Evolutionary conservation across 2,329 filamentous ascomycete species (phyloP), one percentile per base, ranked within the genome.

Genomic region (Nigrospora osmanthi): DNA sequence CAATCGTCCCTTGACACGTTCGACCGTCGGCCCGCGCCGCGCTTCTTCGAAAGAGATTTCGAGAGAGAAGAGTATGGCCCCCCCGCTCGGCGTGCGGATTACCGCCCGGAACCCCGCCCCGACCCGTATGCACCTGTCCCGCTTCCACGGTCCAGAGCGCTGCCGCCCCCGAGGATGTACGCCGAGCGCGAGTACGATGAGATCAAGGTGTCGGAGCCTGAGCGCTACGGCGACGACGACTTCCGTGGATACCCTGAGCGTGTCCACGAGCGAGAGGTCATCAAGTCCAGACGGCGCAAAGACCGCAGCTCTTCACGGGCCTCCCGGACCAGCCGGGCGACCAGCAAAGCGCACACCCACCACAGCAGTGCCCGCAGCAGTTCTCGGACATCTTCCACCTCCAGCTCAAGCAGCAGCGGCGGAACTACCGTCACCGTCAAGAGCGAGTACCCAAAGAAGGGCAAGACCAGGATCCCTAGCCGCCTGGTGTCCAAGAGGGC

Each of bases 1-100:
- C 89, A 95, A 62, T 95, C 89, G 13, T 95, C 89, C 43, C 73
- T 95, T 35, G 90, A 95, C 62, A 95, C 87, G 0, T 95, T 89
- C 59, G 90, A 96, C 64, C 82, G 89, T 40, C 81, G 81, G 28
- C 84, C 87, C 1, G 58, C 65, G 3, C 65, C 65, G 10, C 59
- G 62, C 41, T 70, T 73, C 52, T 72, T 71, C 15, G 35, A 36
- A n/a, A 28, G 23, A 28, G 40, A 42, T 5, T 19, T 33, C 44
- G 73, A 83, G 34, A 57, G 63, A 35, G 75, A 79, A 36, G 73
- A 78, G 49, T 73, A 72, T 53, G 66, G 69, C 32, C 70, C 75
- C n/a, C 72, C 75, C 10, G 54, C 59, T 19, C 68, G 60, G 44
- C 64, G 74, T 16, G 78, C 81, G 42, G 80, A 85, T 49, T 81